phyloP scores from a whole-genome alignment of 352 stramenopile genomes.

The Globisporangium cystogenes region DNA sequence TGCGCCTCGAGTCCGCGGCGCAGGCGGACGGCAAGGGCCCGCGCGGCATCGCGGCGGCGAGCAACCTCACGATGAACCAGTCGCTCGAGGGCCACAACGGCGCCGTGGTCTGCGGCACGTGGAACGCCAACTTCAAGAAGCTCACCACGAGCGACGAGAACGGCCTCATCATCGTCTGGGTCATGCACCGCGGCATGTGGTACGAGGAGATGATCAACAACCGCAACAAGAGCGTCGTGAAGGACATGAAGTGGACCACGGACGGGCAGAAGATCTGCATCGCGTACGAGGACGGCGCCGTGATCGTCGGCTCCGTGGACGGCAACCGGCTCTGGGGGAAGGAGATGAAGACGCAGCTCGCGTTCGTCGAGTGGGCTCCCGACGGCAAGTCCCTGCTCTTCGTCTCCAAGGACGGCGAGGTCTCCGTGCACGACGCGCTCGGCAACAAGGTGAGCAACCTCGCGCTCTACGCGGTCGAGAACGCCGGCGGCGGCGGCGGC shows the following conservation, averaged over 20 bases:
- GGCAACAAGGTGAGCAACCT: conserved; percentile 84
- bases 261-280: conserved; percentile 95
- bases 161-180: conserved; percentile 95
- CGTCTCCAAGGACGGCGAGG: conserved; percentile 77
- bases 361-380: conserved; percentile 92
- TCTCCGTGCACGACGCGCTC: conserved; percentile 83
- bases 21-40: conserved; percentile 65
- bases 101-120: conserved; percentile 88
- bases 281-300: conserved; percentile 91
- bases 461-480: conserved; percentile 71
- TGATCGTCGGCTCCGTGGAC: conserved; percentile 93
- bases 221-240: conserved; percentile 92
- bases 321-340: conserved; percentile 94
- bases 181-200: conserved; percentile 92
- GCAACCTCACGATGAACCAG: conserved; percentile 94
- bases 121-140: conserved; percentile 94
- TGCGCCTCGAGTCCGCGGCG: conserved; percentile 81
- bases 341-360: conserved; percentile 89
- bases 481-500: conserved; percentile 11
- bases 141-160: conserved; percentile 94
- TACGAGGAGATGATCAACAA: conserved; percentile 98
- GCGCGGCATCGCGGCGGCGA: conserved; percentile 79
- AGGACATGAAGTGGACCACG: conserved; percentile 93
- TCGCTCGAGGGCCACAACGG: conserved; percentile 92
- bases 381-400: conserved; percentile 89